Evolutionary conservation across 805 yeast genomes (phyloP).

Genomic region (Starmerella davenportii): DNA sequence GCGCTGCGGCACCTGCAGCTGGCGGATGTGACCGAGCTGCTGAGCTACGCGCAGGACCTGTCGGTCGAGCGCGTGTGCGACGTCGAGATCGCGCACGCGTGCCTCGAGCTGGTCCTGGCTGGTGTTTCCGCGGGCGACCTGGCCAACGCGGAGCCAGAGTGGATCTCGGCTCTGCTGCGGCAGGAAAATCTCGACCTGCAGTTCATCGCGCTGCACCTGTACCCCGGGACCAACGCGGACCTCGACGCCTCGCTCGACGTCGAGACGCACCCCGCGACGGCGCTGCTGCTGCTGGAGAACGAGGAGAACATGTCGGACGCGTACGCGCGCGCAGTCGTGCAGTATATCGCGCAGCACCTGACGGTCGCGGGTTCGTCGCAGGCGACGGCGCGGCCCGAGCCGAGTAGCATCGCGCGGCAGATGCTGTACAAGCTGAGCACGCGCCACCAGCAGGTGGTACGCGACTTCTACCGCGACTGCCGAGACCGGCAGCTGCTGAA

Average conservation of each 20-base stretch:
- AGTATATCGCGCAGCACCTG: neutral
- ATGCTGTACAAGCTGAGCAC: slow-evolving; percentile 8
- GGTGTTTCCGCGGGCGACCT: neutral
- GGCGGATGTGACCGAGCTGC: neutral
- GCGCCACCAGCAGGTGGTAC: slow-evolving; percentile 7
- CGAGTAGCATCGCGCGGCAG: slow-evolving; percentile 1
- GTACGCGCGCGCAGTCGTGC: neutral
- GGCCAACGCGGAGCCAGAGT: neutral
- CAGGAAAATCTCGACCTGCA: neutral
- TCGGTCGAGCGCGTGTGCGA: slow-evolving; percentile 2
- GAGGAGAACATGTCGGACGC: neutral
- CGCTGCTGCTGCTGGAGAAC: neutral
- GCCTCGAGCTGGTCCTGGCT: neutral
- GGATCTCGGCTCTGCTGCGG: neutral
- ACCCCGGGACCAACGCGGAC: neutral
- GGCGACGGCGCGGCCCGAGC: neutral
- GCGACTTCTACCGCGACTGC: slow-evolving; percentile 16
- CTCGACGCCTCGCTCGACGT: neutral
- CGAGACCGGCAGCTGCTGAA: slow-evolving; percentile 12
- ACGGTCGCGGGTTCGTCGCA: neutral
- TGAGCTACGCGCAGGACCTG: slow-evolving; percentile 1
- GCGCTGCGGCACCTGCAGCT: slow-evolving; percentile 1
- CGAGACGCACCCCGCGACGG: neutral
- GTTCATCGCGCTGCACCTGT: neutral
- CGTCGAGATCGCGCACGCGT: slow-evolving; percentile 2